Base-by-base conservation (phyloP, 2,329 filamentous ascomycete species). In the Alternaria gansuensis region DNA sequence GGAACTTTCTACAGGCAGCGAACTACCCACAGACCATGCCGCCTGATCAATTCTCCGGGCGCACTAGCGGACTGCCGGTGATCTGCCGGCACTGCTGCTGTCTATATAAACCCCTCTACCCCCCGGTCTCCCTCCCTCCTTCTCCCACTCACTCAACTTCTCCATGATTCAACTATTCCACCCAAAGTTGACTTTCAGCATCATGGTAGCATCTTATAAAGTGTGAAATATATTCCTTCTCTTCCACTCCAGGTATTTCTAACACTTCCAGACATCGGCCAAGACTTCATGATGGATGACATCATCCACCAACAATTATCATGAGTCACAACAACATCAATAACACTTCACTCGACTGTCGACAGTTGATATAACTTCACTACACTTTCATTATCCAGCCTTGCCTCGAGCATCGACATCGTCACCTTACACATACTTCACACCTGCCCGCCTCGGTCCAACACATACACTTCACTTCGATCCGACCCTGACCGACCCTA, bases 211-310 rank as follows among this genome's bases (percentile, higher is more conserved):
- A 26, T 13, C 6, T 2, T 2, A 14, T 28, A 5, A 50, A 50
- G 46, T 28, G 28, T 28, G 11, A 5, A 21, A 8, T 21, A 3
- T 9, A 3, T 28, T 37, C 33, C 46, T 37, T 28, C 46, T 24
- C n/a, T 50, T 37, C 17, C 24, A 34, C 33, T 11, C 37, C 14
- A 28, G 23, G 21, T 11, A 2, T 37, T 10, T 4, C 33, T 37
- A 37, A 28, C 33, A 50, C 23, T 21, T 46, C 23, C 33, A 54
- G 33, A 54, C 43, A 28, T 40, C n/a, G 44, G 17, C 51, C 41
- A 39, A 39, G 33, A 40, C 23, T 33, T 48, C 51, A 48, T 48
- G 51, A 24, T 54, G 51, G 17, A 54, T 54, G 51, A 33, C 51
- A 54, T 54, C 41, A 51, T 33, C 26, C 3, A 39, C 29, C 26